A percentile compares a stretch with the other conserved stretches of the same genome.
Evolutionary conservation across 2,329 filamentous ascomycete genomes (phyloP).

Genomic region (Cryoendolithus antarcticus): DNA sequence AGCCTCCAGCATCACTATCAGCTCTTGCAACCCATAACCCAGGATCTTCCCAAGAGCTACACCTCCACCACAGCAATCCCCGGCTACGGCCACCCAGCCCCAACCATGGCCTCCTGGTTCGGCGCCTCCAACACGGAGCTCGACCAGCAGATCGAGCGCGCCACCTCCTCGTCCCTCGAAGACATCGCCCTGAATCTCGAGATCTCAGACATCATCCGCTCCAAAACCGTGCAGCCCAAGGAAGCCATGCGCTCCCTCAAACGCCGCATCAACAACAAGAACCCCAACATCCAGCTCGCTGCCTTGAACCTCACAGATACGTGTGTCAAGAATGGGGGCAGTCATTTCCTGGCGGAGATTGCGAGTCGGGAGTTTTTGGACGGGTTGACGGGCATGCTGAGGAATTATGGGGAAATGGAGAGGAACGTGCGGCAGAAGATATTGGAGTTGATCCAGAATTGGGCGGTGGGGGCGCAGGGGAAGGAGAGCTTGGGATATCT

Average conservation of each 20-base stretch:
- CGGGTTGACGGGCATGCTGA: conserved; percentile 80
- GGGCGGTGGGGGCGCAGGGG: conserved; percentile 81
- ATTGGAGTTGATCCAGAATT: conserved; percentile 82
- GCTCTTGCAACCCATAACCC: no score
- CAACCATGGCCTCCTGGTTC: conserved; percentile 91
- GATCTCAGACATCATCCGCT: conserved; percentile 93
- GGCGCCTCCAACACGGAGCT: conserved; percentile 71
- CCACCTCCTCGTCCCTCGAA: conserved; percentile 91
- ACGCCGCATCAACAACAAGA: conserved; percentile 88
- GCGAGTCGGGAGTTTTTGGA: conserved; percentile 98
- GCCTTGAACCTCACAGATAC: conserved; percentile 95
- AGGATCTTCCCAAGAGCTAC: background rate
- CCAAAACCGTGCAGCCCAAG: conserved; percentile 92
- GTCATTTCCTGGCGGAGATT: conserved; percentile 89
- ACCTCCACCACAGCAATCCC: conserved; percentile 1
- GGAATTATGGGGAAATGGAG: conserved; percentile 66
- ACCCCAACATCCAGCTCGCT: conserved; percentile 90
- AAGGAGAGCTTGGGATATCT: conserved; percentile 76
- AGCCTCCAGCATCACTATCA: no score
- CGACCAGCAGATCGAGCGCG: conserved; percentile 93
- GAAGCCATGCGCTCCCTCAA: conserved; percentile 97
- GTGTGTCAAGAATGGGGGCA: conserved; percentile 94
- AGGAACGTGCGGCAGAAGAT: conserved; percentile 80
- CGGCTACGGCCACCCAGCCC: background rate
- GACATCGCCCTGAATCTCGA: conserved; percentile 96